Percentiles rank a stretch among this genome's conserved stretches.
Evolutionary conservation across 176 grass and related monocot genomes (phyloP).

Genomic region (Musa acuminata): DNA sequence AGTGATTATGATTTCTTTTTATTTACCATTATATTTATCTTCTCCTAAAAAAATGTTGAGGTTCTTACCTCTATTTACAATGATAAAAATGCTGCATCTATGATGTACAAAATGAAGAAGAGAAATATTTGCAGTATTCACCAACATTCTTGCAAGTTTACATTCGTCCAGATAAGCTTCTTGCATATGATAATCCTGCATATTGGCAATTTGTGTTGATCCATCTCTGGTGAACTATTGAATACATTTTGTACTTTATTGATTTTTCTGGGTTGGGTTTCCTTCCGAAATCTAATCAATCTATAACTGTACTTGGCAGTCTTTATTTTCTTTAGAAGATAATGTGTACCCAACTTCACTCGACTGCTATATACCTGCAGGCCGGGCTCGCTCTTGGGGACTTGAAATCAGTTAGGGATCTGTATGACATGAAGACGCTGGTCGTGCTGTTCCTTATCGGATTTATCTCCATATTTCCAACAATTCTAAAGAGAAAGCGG

Average conservation of each 20-base stretch:
- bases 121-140: not conserved
- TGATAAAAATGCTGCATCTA: not conserved
- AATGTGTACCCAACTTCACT: not conserved
- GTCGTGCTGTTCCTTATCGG: conserved; percentile 81
- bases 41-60: not conserved
- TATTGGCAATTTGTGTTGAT: not conserved
- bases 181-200: not conserved
- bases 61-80: not conserved
- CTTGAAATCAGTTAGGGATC: conserved; percentile 75
- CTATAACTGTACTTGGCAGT: no score
- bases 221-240: not conserved
- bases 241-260: not conserved
- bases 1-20: not conserved
- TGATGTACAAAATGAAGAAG: not conserved
- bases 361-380: conserved; percentile 24
- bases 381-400: conserved; percentile 78
- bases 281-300: no score
- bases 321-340: no score
- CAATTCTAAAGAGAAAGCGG: conserved; percentile 84
- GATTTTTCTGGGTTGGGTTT: not conserved
- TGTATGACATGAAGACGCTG: conserved; percentile 93
- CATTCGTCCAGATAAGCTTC: not conserved
- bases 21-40: not conserved
- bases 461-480: conserved; percentile 61
- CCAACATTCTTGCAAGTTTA: not conserved